Base-by-base conservation (phyloP, 192 early-diverging fungal genomes). In the Backusella macrospora region DNA sequence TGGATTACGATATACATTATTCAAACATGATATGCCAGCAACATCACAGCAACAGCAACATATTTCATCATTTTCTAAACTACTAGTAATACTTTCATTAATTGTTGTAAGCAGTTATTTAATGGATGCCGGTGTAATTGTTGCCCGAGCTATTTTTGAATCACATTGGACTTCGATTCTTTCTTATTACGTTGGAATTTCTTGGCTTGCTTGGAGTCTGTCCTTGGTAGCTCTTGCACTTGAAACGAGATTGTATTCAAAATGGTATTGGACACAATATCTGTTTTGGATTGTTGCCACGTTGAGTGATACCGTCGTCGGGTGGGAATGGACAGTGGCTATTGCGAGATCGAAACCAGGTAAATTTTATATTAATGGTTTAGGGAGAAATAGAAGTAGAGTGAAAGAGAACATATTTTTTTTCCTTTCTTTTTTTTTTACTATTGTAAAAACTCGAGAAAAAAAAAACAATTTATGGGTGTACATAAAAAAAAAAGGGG, bases 251-350 rank as follows among this genome's bases (percentile, higher is more conserved):
- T 79, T 69, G 42, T 78, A 74, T 6, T 75, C 82, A 3, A 72
- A 80, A 68, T 88, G 85, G 85, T 78, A 82, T 52, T 86, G 84
- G 82, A 73, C 80, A 29, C 81, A 86, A 38, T 86, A 88, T 80
- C 44, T 52, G 1, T 90, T 89, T 48, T 90, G 86, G 85, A 73
- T 71, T 40, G 39, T 84, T 5, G 79, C 83, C 3, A 63, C 79
- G 18, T 39, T 82, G 4, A 75, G 80, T 3, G 89, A 90, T 49
- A 74, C 79, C 0, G 67, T 84, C 9, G 70, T 88, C 47, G 78
- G 79, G 18, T 85, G 78, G 77, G 59, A 78, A 43, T 89, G 87
- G 87, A 39, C 69, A 9, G 69, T 70, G 9, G 66, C 40, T 23
- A 55, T 79, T 23, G 5, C 62, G 10, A 49, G 78, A 39, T 76